phyloP scores from a whole-genome alignment of 139 green algal genomes.

The Haematococcus lacustris region DNA sequence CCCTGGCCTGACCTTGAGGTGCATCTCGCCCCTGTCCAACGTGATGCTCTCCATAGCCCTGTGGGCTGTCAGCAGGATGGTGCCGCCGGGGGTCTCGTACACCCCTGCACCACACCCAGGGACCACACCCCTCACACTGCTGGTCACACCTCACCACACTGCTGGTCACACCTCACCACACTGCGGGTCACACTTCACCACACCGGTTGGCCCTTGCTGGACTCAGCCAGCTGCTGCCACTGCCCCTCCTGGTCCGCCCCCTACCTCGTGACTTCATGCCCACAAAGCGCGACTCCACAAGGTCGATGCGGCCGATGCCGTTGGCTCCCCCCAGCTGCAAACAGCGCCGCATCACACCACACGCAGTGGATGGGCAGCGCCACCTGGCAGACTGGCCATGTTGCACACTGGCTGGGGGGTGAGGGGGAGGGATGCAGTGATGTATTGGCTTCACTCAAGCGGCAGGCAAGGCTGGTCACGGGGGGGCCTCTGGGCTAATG shows the following conservation, averaged over 20 bases:
- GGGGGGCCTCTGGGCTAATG: no score
- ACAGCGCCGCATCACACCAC: neutral
- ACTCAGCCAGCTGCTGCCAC: no score
- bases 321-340: constrained; percentile 34
- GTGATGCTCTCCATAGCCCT: constrained; percentile 85
- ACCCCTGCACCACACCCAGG: constrained; percentile 78
- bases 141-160: no score
- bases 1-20: constrained; percentile 74
- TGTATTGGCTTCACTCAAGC: no score
- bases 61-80: constrained; percentile 80
- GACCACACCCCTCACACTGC: constrained; percentile 55
- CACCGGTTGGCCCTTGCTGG: no score
- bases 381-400: neutral
- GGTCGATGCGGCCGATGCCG: constrained; percentile 77
- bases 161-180: no score
- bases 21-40: constrained; percentile 82
- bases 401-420: no score
- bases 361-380: neutral
- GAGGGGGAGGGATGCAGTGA: no score
- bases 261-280: constrained; percentile 67
- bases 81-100: constrained; percentile 98
- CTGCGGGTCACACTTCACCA: no score
- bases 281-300: constrained; percentile 96
- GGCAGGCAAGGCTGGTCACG: no score
- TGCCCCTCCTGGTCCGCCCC: no score